These are phyloP conservation scores for Metschnikowia lochheadii DNA, from an alignment of 805 yeast genomes.

Conservation along the genomic window DNA sequence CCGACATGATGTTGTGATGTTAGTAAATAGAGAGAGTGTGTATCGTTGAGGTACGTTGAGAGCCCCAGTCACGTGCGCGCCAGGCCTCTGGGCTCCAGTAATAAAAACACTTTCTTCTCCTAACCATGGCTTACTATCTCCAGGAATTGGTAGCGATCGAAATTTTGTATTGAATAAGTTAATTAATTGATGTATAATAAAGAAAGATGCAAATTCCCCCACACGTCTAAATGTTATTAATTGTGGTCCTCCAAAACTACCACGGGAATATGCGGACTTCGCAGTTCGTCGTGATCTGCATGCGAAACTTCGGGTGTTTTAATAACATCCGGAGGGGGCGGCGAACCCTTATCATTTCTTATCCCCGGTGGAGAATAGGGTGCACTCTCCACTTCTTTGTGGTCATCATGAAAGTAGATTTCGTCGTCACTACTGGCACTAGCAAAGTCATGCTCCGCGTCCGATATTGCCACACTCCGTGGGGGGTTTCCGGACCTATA, in stretches of 20 bases:
- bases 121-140: too few relatives aligned
- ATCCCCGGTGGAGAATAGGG: background rate
- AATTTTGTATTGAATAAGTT: background rate
- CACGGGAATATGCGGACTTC: conserved; percentile 6
- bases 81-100: background rate
- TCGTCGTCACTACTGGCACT: conserved; percentile 19
- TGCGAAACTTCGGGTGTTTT: background rate
- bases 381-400: background rate
- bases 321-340: background rate
- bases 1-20: conserved; percentile 22
- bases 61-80: conserved; percentile 10
- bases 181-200: background rate
- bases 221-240: background rate
- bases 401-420: conserved; percentile 1
- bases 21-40: background rate
- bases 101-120: too few relatives aligned
- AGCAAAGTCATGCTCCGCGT: conserved; percentile 15
- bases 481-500: conserved; percentile 21
- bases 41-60: conserved; percentile 1
- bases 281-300: background rate
- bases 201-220: background rate
- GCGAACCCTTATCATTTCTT: background rate
- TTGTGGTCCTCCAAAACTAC: conserved; percentile 6
- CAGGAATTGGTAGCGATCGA: background rate
- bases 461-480: conserved; percentile 13